Conservation (phyloP, 108 stramenopile species). For the Bacterosira constricta region DNA sequence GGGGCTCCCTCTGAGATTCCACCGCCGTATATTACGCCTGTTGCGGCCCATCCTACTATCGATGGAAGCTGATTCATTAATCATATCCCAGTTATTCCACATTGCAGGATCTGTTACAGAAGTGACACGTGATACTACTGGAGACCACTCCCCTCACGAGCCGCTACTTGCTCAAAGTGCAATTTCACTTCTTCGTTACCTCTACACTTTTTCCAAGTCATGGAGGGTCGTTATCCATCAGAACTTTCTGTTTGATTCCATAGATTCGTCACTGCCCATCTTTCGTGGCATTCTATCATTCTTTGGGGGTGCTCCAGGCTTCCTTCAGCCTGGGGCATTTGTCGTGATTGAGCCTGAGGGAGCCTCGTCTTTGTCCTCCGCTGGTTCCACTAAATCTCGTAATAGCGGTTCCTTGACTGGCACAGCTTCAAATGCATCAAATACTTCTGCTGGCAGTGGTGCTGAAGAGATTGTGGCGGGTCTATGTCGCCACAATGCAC, state of each 20-base stretch:
- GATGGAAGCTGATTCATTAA: conserved; percentile 20
- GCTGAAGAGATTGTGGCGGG: conserved; percentile 78
- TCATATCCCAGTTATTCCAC: conserved; percentile 54
- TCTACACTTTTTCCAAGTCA: conserved; percentile 41
- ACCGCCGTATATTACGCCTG: conserved; percentile 61
- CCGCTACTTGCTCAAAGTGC: conserved; percentile 17
- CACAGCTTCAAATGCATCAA: conserved; percentile 47
- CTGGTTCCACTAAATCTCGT: conserved; percentile 33
- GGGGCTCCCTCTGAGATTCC: conserved; percentile 40
- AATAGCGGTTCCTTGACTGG: background rate
- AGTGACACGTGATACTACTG: conserved; percentile 34
- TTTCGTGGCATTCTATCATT: conserved; percentile 63
- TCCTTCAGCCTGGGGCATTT: conserved; percentile 48
- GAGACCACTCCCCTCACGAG: background rate
- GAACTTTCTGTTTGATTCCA: conserved; percentile 2
- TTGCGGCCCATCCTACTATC: conserved; percentile 51
- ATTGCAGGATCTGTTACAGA: conserved; percentile 47
- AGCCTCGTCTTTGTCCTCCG: conserved; percentile 59
- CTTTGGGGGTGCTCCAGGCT: conserved; percentile 61
- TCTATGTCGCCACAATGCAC: conserved; percentile 57
- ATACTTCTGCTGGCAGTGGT: conserved; percentile 64
- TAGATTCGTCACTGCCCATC: background rate
- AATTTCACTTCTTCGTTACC: conserved; percentile 62
- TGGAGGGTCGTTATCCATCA: conserved; percentile 30
- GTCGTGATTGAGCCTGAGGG: conserved; percentile 71